phyloP scores from a whole-genome alignment of 257 asterid species.

The Prunella vulgaris region DNA sequence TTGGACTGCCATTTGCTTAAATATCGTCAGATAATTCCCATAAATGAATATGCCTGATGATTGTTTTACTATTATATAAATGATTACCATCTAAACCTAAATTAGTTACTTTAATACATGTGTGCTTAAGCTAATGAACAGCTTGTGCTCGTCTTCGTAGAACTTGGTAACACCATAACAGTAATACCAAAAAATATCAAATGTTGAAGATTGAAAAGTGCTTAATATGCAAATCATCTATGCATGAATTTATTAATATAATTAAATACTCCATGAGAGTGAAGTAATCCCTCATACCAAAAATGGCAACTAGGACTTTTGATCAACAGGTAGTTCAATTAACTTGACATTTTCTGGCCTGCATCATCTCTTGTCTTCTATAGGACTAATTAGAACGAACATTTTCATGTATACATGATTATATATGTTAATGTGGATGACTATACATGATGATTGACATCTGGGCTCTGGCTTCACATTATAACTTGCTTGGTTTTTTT shows the following conservation, averaged over 20 bases:
- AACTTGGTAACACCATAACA: background rate
- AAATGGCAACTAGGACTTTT: background rate
- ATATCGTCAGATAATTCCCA: background rate
- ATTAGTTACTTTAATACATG: background rate
- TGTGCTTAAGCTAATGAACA: background rate
- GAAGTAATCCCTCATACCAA: background rate
- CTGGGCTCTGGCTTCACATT: background rate
- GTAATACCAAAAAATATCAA: background rate
- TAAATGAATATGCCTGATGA: background rate
- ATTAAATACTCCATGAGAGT: background rate
- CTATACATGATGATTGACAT: conserved; percentile 10
- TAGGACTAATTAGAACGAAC: background rate
- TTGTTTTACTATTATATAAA: conserved; percentile 2
- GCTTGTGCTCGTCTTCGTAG: background rate
- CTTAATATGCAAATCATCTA: background rate
- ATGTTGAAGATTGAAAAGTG: background rate
- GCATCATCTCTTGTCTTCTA: background rate
- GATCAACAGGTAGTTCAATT: background rate
- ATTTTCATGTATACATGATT: background rate
- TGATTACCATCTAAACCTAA: background rate
- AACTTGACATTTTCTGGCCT: background rate
- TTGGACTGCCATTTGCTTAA: background rate
- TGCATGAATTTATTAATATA: background rate
- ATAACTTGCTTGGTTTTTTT: background rate
- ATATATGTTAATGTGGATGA: background rate